Evolutionary conservation across 1,284 basidiomycete species (phyloP), one percentile per base, ranked within the genome.

Genomic region (Laetiporus sulphureus): DNA sequence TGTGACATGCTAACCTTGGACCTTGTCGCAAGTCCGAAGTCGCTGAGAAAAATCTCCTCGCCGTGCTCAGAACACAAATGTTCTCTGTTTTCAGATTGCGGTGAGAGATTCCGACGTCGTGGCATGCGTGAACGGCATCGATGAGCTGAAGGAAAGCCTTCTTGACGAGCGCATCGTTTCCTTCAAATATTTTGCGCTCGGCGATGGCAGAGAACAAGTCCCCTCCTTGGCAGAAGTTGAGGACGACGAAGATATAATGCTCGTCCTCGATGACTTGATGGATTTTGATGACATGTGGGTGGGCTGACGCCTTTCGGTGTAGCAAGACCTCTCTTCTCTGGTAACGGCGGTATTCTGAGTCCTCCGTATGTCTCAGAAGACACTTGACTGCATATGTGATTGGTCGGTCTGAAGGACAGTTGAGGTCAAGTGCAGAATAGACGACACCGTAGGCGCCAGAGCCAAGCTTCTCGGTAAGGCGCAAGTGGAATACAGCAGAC

Each of bases 41-140:
- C 83, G 30, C 78, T 42, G 32, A 84, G 58, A 36, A 72, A 70
- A 21, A 84, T 67, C 41, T 64, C 62, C 39, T 60, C 55, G 36
- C 75, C 73, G 36, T 55, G 48, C 0, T 38, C 45, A 2, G 41
- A 68, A 55, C 77, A 79, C 21, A 86, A 46, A 85, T 75, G 60
- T 86, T 85, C 57, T 84, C 82, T 0, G 83, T 81, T 60, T 84
- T 86, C 44, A 86, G 66, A 52, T 84, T 82, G 30, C 80, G 77
- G 56, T 83, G 80, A 61, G 68, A 80, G 58, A 83, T 75, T 36
- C 75, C 74, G 44, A 69, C 58, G 25, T 59, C 56, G 58, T 83
- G 80, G 59, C 77, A 78, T 51, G 72, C 72, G 24, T 75, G 65
- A 44, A 84, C 71, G 7, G 79, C 75, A 49, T 79, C 77, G 53